phyloP scores from a whole-genome alignment of 2,329 filamentous ascomycete genomes.

The Dactylonectria estremocensis region DNA sequence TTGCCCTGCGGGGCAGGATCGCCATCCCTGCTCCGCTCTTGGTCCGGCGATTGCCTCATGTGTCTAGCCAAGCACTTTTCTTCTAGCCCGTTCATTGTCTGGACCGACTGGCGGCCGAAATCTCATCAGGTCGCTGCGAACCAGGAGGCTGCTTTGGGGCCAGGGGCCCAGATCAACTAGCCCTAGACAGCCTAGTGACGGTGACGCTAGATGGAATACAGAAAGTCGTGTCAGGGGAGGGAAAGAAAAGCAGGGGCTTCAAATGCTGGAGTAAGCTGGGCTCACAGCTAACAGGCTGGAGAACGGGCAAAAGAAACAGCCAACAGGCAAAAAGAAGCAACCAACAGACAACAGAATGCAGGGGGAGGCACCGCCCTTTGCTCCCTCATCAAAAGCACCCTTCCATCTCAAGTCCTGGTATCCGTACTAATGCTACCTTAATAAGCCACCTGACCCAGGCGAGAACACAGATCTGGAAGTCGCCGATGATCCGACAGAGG shows the following conservation, averaged over 20 bases:
- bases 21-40: slow-evolving; percentile 4
- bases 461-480: slow-evolving; percentile 18
- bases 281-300: no score
- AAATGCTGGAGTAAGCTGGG: not conserved
- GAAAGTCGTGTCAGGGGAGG: not conserved
- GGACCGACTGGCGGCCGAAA: not conserved
- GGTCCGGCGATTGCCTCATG: slow-evolving; percentile 16
- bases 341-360: not conserved
- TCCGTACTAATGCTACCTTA: not conserved
- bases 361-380: not conserved
- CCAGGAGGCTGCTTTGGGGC: not conserved
- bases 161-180: not conserved
- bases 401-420: no score
- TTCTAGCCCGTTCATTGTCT: not conserved
- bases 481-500: slow-evolving; percentile 6
- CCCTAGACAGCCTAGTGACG: not conserved
- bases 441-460: not conserved
- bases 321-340: not conserved
- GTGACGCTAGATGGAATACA: slow-evolving; percentile 2
- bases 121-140: not conserved
- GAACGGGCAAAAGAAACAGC: no score
- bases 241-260: not conserved
- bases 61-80: not conserved
- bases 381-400: not conserved
- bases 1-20: not conserved